phyloP scores from a whole-genome alignment of 2,329 filamentous ascomycete species.

The Raffaelea arxii region DNA sequence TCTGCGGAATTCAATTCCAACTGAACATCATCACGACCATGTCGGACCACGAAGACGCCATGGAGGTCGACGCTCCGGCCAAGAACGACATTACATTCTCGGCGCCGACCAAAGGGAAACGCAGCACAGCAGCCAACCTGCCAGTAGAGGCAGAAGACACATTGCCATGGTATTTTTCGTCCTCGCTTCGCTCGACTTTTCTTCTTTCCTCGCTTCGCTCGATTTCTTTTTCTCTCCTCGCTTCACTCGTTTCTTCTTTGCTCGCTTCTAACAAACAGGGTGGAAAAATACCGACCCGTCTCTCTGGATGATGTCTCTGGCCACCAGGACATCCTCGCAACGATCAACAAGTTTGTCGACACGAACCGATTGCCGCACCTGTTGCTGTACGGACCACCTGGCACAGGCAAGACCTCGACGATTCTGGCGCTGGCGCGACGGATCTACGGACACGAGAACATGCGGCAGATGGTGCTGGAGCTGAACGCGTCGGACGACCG shows the following conservation, averaged over 20 bases:
- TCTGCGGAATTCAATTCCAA: too few relatives aligned
- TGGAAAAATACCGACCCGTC: slow-evolving; percentile 91
- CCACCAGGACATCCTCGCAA: slow-evolving; percentile 93
- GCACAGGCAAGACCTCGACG: slow-evolving; percentile 95
- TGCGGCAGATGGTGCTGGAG: slow-evolving; percentile 97
- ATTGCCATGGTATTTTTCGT: slow-evolving; percentile 63
- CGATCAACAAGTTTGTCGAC: slow-evolving; percentile 96
- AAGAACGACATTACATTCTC: slow-evolving; percentile 55
- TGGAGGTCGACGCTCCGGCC: slow-evolving; percentile 45
- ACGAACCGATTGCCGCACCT: slow-evolving; percentile 90
- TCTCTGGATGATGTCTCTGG: slow-evolving; percentile 88
- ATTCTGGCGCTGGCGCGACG: slow-evolving; percentile 84
- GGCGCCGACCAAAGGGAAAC: slow-evolving; percentile 72
- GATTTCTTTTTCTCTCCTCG: neutral
- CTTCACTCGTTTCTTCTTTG: neutral
- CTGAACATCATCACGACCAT: slow-evolving; percentile 27
- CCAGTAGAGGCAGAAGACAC: slow-evolving; percentile 91
- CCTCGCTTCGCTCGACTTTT: neutral
- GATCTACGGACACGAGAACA: slow-evolving; percentile 85
- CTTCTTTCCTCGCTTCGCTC: slow-evolving; percentile 4
- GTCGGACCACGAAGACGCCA: slow-evolving; percentile 52
- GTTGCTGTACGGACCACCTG: slow-evolving; percentile 90
- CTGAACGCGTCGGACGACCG: slow-evolving; percentile 95
- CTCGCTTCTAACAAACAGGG: slow-evolving; percentile 43
- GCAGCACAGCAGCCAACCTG: slow-evolving; percentile 83